Conservation (phyloP, 306 rosid species). For the Bauhinia variegata region DNA sequence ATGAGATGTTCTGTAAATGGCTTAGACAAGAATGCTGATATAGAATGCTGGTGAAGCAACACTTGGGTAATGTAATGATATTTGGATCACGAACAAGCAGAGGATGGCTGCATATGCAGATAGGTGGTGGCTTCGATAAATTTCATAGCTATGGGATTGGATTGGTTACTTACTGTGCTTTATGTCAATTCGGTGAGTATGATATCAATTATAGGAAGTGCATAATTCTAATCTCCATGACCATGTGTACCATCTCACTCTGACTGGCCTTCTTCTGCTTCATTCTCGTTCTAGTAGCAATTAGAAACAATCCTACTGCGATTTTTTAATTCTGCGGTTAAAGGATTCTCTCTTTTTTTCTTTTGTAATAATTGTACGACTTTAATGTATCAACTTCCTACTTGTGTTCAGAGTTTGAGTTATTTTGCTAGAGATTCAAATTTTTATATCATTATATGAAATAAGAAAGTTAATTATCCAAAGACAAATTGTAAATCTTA, state of each 20-base stretch:
- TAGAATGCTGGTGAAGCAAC: conserved; percentile 10
- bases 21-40: no score
- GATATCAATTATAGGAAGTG: conserved; percentile 42
- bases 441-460: no score
- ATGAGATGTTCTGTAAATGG: no score
- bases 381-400: conserved; percentile 30
- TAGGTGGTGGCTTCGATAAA: conserved; percentile 74
- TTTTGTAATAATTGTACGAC: conserved; percentile 2
- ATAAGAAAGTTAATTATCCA: no score
- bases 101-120: conserved; percentile 94
- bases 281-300: conserved; percentile 21
- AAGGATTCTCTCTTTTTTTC: conserved; percentile 27
- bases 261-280: conserved; percentile 29
- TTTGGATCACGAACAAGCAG: conserved; percentile 69
- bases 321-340: not conserved
- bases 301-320: conserved; percentile 36
- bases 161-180: conserved; percentile 28
- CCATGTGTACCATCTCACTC: conserved; percentile 32
- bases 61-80: no score
- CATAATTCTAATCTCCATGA: conserved; percentile 38
- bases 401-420: not conserved
- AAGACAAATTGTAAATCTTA: no score
- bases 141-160: no score
- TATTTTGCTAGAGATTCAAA: no score
- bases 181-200: conserved; percentile 41